phyloP scores from a whole-genome alignment of 768 basidiomycete genomes.

The Kwoniella sp. region DNA sequence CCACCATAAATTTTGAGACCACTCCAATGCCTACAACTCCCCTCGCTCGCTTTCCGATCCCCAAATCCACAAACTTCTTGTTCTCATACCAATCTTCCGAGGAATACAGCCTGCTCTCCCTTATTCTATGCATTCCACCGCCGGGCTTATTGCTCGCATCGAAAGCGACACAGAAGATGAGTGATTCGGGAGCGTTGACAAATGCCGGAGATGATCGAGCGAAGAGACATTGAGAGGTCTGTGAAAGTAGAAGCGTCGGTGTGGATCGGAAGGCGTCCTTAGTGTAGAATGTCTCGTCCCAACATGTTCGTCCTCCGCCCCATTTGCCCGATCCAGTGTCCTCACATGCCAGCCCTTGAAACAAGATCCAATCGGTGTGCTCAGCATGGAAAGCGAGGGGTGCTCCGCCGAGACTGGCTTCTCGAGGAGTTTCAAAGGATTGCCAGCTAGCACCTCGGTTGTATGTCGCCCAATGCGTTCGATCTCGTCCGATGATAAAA shows the following conservation, averaged over 20 bases:
- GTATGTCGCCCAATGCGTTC: slow-evolving; percentile 79
- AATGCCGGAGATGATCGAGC: slow-evolving; percentile 84
- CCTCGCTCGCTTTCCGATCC: slow-evolving; percentile 77
- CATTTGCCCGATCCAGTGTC: slow-evolving; percentile 49
- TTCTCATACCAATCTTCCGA: slow-evolving; percentile 81
- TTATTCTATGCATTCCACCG: slow-evolving; percentile 60
- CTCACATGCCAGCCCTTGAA: slow-evolving; percentile 52
- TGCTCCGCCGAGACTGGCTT: slow-evolving; percentile 55
- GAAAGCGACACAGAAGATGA: slow-evolving; percentile 88
- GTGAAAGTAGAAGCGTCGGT: slow-evolving; percentile 65
- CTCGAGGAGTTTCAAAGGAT: slow-evolving; percentile 67
- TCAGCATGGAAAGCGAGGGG: slow-evolving; percentile 89
- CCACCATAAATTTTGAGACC: slow-evolving; percentile 88
- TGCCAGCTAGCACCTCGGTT: slow-evolving; percentile 89
- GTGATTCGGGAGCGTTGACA: slow-evolving; percentile 69
- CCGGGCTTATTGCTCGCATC: slow-evolving; percentile 60
- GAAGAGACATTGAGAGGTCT: slow-evolving; percentile 80
- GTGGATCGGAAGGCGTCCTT: slow-evolving; percentile 73
- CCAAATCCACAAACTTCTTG: slow-evolving; percentile 73
- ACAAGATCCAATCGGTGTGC: slow-evolving; percentile 59
- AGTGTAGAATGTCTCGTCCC: slow-evolving; percentile 82
- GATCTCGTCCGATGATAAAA: slow-evolving; percentile 76
- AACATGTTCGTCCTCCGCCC: slow-evolving; percentile 53
- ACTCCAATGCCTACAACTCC: slow-evolving; percentile 93
- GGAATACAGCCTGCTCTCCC: slow-evolving; percentile 70